Evolutionary conservation across 768 basidiomycete genomes (phyloP), one percentile per base, ranked within the genome.

Genomic region (Amanita rimosa): DNA sequence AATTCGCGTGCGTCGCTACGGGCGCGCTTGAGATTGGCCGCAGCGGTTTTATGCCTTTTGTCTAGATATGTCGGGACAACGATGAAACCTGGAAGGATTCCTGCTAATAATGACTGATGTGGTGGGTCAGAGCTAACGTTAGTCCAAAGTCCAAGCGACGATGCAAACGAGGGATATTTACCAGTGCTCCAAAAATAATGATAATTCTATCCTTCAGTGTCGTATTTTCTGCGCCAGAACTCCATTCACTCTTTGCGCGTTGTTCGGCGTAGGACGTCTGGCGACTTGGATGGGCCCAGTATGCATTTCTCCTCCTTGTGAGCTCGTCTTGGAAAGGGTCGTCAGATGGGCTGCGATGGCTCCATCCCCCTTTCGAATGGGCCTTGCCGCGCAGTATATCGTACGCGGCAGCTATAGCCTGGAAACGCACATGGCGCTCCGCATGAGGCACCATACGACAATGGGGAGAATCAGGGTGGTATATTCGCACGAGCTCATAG

Each of bases 401-500:
- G 53, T 88, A 89, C 2, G 86, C 81, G 6, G 71, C 66, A 6
- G 74, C 73, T 43, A 88, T 77, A 36, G 74, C 66, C 48, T 80
- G 81, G 55, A 88, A 89, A 3, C 76, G 75, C 6, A 69, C 64
- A 50, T 80, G 81, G 6, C 78, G 73, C 42, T 72, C 61, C 35
- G 64, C 57, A 5, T 75, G 58, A 1, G 75, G 59, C 16, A 79
- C 51, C 16, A 55, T 48, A 5, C 69, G 69, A 22, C 69, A 67
- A 8, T 65, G 59, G 3, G 69, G 64, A 3, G 78, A 76, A 59
- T 89, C 85, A 3, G 86, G 85, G 57, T 89, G 86, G 58, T 86
- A 76, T 8, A 69, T 59, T 39, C 80, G 78, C 34, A 83, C 85
- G 35, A 88, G 74, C 26, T 87, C 85, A 55, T 81, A 86, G 60